Conservation (phyloP, 106 monocot genomes). For the Phalaenopsis equestris region DNA sequence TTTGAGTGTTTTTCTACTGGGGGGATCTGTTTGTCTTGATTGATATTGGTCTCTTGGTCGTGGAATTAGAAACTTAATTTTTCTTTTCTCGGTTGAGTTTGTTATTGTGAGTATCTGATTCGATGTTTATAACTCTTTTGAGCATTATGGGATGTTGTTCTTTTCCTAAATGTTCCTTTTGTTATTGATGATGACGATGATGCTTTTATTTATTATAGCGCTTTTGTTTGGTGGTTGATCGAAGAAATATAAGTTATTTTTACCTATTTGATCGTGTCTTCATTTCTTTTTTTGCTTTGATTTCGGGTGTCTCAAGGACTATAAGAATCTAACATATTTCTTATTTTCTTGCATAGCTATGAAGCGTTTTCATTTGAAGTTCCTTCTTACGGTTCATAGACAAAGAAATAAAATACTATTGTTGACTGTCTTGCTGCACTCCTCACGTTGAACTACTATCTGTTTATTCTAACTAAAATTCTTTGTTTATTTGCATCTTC, state of each 20-base stretch:
- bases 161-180: not conserved
- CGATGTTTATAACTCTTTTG: not conserved
- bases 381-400: not conserved
- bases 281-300: not conserved
- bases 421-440: too few species aligned
- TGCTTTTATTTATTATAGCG: not conserved
- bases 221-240: not conserved
- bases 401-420: too few species aligned
- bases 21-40: not conserved
- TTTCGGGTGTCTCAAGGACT: not conserved
- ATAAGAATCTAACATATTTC: not conserved
- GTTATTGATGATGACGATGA: not conserved
- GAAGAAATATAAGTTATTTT: not conserved
- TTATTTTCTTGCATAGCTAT: too few species aligned
- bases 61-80: not conserved
- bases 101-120: not conserved
- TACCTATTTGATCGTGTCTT: not conserved
- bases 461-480: slow-evolving; percentile 1
- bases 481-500: not conserved
- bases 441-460: not conserved
- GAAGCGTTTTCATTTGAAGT: not conserved
- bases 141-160: not conserved
- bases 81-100: not conserved
- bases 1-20: not conserved
- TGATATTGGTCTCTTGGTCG: not conserved